Conservation (phyloP, 257 asterid species). For the Craterostigma plantagineum region DNA sequence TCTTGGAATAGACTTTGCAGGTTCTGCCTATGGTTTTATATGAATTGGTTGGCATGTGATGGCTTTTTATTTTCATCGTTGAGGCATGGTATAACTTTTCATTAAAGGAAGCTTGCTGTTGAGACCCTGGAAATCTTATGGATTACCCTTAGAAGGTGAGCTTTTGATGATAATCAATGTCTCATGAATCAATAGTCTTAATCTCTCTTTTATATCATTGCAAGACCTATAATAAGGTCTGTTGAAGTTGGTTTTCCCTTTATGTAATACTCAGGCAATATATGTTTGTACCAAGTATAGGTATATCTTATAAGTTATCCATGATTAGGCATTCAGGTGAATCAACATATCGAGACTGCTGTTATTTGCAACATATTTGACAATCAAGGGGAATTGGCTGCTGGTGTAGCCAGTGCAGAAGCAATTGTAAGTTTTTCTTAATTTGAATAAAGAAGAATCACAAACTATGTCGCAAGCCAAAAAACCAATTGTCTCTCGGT, state of each 20-base stretch:
- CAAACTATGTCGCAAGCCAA: not conserved
- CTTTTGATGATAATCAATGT: too few relatives aligned
- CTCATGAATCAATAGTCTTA: too few relatives aligned
- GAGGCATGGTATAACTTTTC: slow-evolving; percentile 4
- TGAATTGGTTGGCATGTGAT: too few relatives aligned
- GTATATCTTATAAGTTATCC: slow-evolving; percentile 2
- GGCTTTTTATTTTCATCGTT: too few relatives aligned
- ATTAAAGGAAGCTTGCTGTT: slow-evolving; percentile 66
- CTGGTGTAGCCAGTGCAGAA: slow-evolving; percentile 79
- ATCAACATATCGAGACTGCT: slow-evolving; percentile 48
- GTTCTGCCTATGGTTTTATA: slow-evolving; percentile 4
- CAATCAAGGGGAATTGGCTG: slow-evolving; percentile 72
- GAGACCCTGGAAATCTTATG: slow-evolving; percentile 63
- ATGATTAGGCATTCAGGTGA: slow-evolving; percentile 54
- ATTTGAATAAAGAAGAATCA: not conserved
- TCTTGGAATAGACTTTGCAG: slow-evolving; percentile 79
- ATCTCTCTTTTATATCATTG: too few relatives aligned
- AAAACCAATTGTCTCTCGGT: not conserved
- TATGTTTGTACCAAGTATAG: too few relatives aligned
- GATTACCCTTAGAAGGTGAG: slow-evolving; percentile 58
- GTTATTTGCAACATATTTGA: slow-evolving; percentile 66
- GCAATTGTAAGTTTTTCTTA: slow-evolving; percentile 38
- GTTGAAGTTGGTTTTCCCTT: too few relatives aligned
- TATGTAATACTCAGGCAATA: too few relatives aligned
- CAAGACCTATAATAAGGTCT: too few relatives aligned